Evolutionary conservation across 495 filamentous ascomycete species (phyloP), one percentile per base, ranked within the genome.

Genomic region (Tuber umbilicatum): DNA sequence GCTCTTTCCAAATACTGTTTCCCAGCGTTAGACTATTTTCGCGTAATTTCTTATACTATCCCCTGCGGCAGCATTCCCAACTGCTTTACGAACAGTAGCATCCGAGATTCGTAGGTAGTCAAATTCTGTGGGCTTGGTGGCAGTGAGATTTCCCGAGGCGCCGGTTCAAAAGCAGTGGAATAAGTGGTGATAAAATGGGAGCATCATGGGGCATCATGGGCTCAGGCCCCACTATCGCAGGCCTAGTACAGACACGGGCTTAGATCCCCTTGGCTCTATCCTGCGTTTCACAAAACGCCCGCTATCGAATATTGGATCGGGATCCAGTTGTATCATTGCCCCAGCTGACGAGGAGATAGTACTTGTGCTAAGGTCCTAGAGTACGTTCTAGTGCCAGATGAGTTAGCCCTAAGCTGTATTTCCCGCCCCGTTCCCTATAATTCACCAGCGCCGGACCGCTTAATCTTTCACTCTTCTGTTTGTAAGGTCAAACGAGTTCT

Each of bases 11-110:
- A n/a, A 68, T 5, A 87, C 78, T 77, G 89, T 90, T 35, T 86
- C 83, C 0, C 89, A 85, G 42, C 89, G 88, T 72, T 85, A 88
- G n/a, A 92, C 83, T 0, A 86, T 85, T 90, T 16, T 89, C 87
- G 5, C n/a, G n/a, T 88, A 88, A 72, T 90, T 87, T 80, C 91
- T 92, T 72, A 92, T 81, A 14, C 87, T 85, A 75, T 85, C 69
- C 47, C 35, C 71, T 83, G 85, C n/a, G 84, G 85, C 74, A 85
- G 90, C 88, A 75, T 9, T 40, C 39, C 9, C 39, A 40, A 9
- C 39, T 2, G 87, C 85, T 79, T 91, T 93, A 23, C 88, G 88
- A 31, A 86, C 75, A 4, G 23, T 47, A 10, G 73, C 31, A 12
- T 77, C 75, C 7, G 75, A 73, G 43, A 75, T 75, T 17, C 31